A percentile compares a stretch with the other conserved stretches of the same genome.
Evolutionary conservation across 176 grass and related monocot species (phyloP).

Genomic region (Musa troglodytarum): DNA sequence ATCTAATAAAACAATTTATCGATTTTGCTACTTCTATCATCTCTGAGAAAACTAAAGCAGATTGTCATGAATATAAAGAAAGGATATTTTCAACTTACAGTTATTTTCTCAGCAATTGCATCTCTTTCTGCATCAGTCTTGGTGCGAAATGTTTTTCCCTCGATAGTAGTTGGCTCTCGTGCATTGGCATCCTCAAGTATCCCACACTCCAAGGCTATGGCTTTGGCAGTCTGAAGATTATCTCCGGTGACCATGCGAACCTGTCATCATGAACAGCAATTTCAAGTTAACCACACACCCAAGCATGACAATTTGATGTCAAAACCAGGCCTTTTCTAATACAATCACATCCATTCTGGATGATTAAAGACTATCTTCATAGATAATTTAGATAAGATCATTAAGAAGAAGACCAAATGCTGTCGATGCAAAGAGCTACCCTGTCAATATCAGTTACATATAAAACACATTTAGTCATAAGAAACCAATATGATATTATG

Average conservation of each 20-base stretch:
- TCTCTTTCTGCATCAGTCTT: conserved; percentile 59
- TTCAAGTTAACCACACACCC: too few relatives aligned
- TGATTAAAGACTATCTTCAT: background rate
- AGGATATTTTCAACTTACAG: conserved; percentile 39
- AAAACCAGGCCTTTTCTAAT: background rate
- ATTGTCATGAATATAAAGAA: conserved; percentile 10
- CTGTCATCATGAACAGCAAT: conserved; percentile 15
- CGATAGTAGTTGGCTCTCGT: conserved; percentile 54
- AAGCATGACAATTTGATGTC: background rate
- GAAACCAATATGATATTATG: too few relatives aligned
- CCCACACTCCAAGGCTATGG: conserved; percentile 93
- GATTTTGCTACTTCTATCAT: background rate
- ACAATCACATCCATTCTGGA: background rate
- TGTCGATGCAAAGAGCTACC: background rate
- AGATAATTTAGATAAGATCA: background rate
- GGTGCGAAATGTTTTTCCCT: conserved; percentile 58
- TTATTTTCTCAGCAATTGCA: conserved; percentile 57
- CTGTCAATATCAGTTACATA: background rate
- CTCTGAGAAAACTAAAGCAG: background rate
- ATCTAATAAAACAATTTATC: too few relatives aligned
- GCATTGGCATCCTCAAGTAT: conserved; percentile 74
- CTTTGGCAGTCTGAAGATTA: conserved; percentile 88
- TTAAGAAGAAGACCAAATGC: background rate
- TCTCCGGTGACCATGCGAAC: conserved; percentile 96
- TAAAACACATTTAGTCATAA: too few relatives aligned